Evolutionary conservation across 2,329 filamentous ascomycete species (phyloP).

Genomic region (Penicillium sp.): DNA sequence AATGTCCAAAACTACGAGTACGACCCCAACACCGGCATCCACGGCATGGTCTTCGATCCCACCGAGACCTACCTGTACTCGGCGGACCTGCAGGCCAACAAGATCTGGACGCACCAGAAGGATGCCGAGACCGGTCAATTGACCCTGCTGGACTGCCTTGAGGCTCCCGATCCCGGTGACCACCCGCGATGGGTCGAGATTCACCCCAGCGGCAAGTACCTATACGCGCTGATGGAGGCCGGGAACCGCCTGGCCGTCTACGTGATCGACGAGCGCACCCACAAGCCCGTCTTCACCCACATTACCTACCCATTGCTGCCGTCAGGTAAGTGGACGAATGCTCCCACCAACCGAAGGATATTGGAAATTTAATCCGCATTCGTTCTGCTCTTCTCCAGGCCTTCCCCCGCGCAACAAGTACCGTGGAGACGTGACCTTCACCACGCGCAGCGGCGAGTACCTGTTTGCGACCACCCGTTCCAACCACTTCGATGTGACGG

Average conservation of each 20-base stretch:
- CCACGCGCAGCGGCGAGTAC: constrained; percentile 66
- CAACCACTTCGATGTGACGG: constrained; percentile 71
- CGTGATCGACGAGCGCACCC: constrained; percentile 69
- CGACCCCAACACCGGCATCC: constrained; percentile 45
- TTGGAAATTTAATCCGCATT: too few relatives aligned
- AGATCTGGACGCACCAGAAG: constrained; percentile 78
- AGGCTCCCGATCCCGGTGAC: constrained; percentile 67
- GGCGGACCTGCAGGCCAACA: constrained; percentile 49
- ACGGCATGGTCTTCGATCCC: constrained; percentile 50
- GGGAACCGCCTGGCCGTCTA: constrained; percentile 82
- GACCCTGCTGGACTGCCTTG: constrained; percentile 67
- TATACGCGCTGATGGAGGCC: constrained; percentile 88
- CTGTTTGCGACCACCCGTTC: constrained; percentile 82
- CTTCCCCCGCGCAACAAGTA: constrained; percentile 58
- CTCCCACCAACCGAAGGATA: too few relatives aligned
- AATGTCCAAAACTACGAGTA: constrained; percentile 50
- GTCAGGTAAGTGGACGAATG: constrained; percentile 53
- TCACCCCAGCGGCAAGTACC: constrained; percentile 70
- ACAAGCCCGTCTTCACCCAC: constrained; percentile 74
- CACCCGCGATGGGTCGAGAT: constrained; percentile 88
- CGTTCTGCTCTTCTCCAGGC: constrained; percentile 18
- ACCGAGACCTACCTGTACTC: constrained; percentile 49
- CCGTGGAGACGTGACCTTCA: constrained; percentile 77
- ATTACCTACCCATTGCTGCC: constrained; percentile 76
- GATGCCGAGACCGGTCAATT: constrained; percentile 59